A percentile compares a stretch with the other conserved stretches of the same genome.
phyloP scores from a whole-genome alignment of 2,329 filamentous ascomycete species.

The Zymoseptoria crescenta region DNA sequence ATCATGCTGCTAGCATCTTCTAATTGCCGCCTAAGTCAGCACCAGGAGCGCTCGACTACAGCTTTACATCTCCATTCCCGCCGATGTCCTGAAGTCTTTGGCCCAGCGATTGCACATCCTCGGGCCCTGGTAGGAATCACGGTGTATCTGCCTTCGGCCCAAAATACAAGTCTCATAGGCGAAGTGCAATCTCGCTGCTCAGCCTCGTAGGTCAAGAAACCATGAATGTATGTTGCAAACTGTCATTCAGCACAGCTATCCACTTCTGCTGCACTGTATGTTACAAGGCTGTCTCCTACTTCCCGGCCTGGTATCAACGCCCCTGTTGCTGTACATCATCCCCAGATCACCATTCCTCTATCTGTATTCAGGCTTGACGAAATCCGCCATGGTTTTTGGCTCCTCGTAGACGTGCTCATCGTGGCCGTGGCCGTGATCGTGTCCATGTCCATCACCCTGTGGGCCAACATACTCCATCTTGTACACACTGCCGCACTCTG shows the following conservation, averaged over 20 bases:
- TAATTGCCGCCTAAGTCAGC: too few relatives aligned
- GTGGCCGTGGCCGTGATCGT: constrained; percentile 39
- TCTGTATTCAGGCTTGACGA: constrained; percentile 88
- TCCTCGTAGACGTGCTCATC: constrained; percentile 55
- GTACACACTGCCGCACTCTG: constrained; percentile 91
- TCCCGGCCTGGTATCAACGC: background rate
- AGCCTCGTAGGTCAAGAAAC: background rate
- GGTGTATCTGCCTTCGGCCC: too few relatives aligned
- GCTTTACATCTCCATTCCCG: too few relatives aligned
- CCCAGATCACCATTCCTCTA: constrained; percentile 39
- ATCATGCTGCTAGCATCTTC: too few relatives aligned
- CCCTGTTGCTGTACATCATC: background rate
- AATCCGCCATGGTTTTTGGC: constrained; percentile 96
- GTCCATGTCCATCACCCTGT: constrained; percentile 61
- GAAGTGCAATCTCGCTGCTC: too few relatives aligned
- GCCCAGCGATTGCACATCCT: too few relatives aligned
- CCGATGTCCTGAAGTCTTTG: too few relatives aligned
- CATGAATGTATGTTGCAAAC: background rate
- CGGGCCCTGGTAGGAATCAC: too few relatives aligned
- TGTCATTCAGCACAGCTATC: constrained; percentile 12
- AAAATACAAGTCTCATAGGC: too few relatives aligned
- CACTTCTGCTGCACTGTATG: constrained; percentile 7
- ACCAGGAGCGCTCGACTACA: too few relatives aligned
- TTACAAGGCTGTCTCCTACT: constrained; percentile 11
- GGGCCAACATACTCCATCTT: constrained; percentile 97